A percentile compares a stretch with the other conserved stretches of the same genome.
Conservation (phyloP, 352 stramenopile species). For the Phytophthora vignae region DNA sequence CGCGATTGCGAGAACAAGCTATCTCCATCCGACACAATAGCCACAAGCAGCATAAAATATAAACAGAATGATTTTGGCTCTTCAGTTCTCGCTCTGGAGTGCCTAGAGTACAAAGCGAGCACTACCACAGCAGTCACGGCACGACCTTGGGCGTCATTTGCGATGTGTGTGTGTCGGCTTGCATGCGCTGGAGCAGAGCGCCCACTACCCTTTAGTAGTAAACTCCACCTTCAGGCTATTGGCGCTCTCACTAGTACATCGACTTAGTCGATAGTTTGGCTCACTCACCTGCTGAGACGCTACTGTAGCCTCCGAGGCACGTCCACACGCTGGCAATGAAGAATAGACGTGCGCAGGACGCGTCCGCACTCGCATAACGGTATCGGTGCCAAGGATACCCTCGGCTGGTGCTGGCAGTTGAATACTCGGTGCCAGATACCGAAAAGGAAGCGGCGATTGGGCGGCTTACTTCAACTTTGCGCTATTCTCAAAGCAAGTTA, state of each 20-base stretch:
- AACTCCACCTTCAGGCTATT: too few species aligned
- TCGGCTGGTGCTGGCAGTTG: background rate
- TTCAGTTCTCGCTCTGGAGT: background rate
- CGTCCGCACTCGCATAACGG: background rate
- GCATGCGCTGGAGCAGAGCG: too few species aligned
- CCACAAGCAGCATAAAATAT: slow-evolving; percentile 4
- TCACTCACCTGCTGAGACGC: background rate
- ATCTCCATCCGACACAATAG: background rate
- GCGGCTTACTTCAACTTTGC: background rate
- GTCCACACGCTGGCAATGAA: background rate
- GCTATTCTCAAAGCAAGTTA: background rate
- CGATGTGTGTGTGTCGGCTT: too few species aligned
- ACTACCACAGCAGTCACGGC: too few species aligned
- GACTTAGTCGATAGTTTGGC: background rate
- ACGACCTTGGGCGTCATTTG: too few species aligned
- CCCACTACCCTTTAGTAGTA: too few species aligned
- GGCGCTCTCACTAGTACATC: too few species aligned
- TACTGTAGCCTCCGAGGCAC: background rate
- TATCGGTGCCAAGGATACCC: slow-evolving; percentile 1
- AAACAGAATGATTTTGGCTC: background rate
- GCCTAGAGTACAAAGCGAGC: too few species aligned
- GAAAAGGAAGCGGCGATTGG: background rate
- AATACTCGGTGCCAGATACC: background rate
- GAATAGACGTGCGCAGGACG: background rate
- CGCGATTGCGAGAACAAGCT: too few species aligned